Conservation (phyloP, 1,284 basidiomycete genomes). For the Irpex rosettiformis region DNA sequence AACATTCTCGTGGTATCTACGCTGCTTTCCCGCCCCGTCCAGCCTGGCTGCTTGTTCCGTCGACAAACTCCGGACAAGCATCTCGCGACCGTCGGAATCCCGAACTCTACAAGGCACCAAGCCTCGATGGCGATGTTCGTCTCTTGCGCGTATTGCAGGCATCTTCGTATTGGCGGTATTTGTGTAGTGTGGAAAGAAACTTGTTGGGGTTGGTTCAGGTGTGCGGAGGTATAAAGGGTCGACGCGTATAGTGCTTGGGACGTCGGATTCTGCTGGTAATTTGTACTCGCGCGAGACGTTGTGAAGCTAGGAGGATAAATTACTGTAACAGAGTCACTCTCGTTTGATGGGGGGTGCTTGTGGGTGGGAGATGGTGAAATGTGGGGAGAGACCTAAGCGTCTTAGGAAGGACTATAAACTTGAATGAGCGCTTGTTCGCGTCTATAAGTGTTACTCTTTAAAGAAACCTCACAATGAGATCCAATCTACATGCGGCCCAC, state of each 20-base stretch:
- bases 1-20: background rate
- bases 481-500: too few relatives aligned
- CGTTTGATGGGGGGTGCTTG: too few relatives aligned
- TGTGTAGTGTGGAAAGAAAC: background rate
- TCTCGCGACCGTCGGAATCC: background rate
- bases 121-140: background rate
- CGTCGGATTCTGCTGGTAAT: too few relatives aligned
- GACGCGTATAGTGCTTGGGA: too few relatives aligned
- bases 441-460: background rate
- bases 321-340: too few relatives aligned
- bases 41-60: background rate
- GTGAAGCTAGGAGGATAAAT: too few relatives aligned
- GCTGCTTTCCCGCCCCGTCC: background rate
- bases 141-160: background rate
- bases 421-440: too few relatives aligned
- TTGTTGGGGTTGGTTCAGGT: too few relatives aligned
- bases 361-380: too few relatives aligned
- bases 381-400: background rate
- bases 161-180: background rate
- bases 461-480: background rate
- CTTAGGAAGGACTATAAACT: background rate
- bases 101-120: background rate
- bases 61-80: background rate
- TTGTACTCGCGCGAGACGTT: too few relatives aligned
- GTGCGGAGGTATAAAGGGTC: too few relatives aligned